Evolutionary conservation across 176 grass and related monocot species (phyloP).

Genomic region (Poa pratensis): DNA sequence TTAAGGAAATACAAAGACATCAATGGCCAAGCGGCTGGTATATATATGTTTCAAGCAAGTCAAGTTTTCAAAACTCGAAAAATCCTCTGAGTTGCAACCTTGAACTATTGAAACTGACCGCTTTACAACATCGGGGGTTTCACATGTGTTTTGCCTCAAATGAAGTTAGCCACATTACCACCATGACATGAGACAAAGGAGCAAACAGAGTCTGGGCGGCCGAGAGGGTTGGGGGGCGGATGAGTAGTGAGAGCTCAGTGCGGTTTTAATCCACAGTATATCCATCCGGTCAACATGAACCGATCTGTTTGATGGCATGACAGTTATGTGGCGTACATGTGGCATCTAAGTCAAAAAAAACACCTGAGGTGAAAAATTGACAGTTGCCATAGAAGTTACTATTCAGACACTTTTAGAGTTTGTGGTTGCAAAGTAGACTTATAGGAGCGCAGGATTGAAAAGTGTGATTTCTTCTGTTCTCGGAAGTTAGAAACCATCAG

Average conservation of each 20-base stretch:
- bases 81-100: background rate
- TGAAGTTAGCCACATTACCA: background rate
- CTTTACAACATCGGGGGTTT: background rate
- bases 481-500: slow-evolving; percentile 33
- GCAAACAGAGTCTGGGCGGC: background rate
- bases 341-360: background rate
- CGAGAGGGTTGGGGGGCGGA: background rate
- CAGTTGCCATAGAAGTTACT: background rate
- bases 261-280: slow-evolving; percentile 2
- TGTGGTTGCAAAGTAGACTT: background rate
- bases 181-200: background rate
- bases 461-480: slow-evolving; percentile 12
- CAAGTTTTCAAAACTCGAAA: background rate
- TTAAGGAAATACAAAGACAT: slow-evolving; percentile 24
- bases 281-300: background rate
- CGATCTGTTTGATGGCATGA: background rate
- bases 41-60: background rate
- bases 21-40: background rate
- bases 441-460: background rate
- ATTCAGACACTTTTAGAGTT: too few species aligned
- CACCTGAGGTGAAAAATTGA: background rate
- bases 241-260: background rate
- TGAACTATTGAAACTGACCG: background rate
- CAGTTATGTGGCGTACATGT: slow-evolving; percentile 8
- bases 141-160: background rate